A percentile compares a stretch with the other conserved stretches of the same genome.
Evolutionary conservation across 768 basidiomycete species (phyloP).

Genomic region (Mycena indigotica): DNA sequence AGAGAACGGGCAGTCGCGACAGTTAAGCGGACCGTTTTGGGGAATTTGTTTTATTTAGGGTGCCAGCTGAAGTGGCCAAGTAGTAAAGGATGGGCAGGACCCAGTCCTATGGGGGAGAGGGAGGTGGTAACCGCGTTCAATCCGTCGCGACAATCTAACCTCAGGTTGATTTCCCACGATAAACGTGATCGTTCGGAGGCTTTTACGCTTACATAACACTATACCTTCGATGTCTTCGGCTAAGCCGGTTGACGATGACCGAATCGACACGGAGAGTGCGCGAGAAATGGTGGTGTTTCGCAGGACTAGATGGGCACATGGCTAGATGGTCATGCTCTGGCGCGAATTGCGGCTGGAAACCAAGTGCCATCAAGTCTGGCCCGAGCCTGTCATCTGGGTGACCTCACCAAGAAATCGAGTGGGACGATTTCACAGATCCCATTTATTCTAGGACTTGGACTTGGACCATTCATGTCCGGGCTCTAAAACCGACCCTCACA

Average conservation of each 20-base stretch:
- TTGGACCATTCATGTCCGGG: background rate
- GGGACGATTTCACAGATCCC: background rate
- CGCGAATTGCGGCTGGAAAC: background rate
- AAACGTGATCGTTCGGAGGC: too few relatives aligned
- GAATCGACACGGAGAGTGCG: too few relatives aligned
- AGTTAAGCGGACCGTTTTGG: constrained; percentile 22
- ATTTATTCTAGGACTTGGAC: background rate
- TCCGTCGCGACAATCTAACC: background rate
- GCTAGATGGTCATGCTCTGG: background rate
- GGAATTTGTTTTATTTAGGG: constrained; percentile 2
- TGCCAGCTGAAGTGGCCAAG: constrained; percentile 12
- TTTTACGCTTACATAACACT: too few relatives aligned
- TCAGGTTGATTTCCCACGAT: background rate
- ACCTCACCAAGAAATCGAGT: background rate
- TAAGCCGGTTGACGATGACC: too few relatives aligned
- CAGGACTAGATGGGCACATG: too few relatives aligned
- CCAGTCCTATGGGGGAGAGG: background rate
- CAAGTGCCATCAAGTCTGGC: background rate
- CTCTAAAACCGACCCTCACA: background rate
- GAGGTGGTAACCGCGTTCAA: background rate
- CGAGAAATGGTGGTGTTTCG: too few relatives aligned
- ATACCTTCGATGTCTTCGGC: too few relatives aligned
- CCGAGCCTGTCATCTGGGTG: background rate
- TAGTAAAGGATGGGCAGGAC: constrained; percentile 3
- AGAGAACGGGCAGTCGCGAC: constrained; percentile 19